Evolutionary conservation across 2,329 filamentous ascomycete genomes (phyloP).

Genomic region (Aspergillus niger): DNA sequence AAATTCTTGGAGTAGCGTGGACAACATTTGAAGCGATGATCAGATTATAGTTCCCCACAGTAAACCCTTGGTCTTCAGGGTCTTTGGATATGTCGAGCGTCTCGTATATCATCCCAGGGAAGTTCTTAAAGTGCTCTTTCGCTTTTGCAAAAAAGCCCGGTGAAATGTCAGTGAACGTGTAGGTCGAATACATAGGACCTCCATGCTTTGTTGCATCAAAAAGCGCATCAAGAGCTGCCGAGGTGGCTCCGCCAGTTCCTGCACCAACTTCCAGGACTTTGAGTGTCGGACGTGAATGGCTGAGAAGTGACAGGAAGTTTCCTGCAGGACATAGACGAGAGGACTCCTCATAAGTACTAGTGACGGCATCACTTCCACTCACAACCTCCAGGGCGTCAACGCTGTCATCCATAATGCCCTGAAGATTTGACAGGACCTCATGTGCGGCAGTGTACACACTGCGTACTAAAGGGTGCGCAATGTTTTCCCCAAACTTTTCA

Average conservation of each 20-base stretch:
- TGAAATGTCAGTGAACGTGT: conserved; percentile 36
- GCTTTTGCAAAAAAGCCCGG: conserved; percentile 32
- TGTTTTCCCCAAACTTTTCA: no score
- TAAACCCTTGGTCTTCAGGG: conserved; percentile 33
- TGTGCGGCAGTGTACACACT: no score
- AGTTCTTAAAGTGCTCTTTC: conserved; percentile 24
- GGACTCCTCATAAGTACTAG: not conserved
- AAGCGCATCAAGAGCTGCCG: conserved; percentile 18
- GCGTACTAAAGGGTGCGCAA: no score
- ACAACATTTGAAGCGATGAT: conserved; percentile 38
- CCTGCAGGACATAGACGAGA: not conserved
- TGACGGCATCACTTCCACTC: conserved; percentile 3
- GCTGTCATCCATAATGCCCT: no score
- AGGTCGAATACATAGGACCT: conserved; percentile 22
- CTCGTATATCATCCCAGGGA: conserved; percentile 30
- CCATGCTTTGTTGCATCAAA: not conserved
- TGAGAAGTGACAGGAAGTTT: conserved; percentile 20
- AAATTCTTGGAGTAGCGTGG: conserved; percentile 21
- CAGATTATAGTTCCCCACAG: conserved; percentile 32
- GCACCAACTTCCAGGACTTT: conserved; percentile 32
- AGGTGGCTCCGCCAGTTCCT: conserved; percentile 33
- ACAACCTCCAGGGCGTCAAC: not conserved
- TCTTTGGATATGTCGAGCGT: conserved; percentile 35
- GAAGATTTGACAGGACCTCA: no score
- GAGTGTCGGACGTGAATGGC: conserved; percentile 28